These are phyloP conservation scores for Fraxinus americana DNA, from an alignment of 257 asterid species.

Conservation along the genomic window DNA sequence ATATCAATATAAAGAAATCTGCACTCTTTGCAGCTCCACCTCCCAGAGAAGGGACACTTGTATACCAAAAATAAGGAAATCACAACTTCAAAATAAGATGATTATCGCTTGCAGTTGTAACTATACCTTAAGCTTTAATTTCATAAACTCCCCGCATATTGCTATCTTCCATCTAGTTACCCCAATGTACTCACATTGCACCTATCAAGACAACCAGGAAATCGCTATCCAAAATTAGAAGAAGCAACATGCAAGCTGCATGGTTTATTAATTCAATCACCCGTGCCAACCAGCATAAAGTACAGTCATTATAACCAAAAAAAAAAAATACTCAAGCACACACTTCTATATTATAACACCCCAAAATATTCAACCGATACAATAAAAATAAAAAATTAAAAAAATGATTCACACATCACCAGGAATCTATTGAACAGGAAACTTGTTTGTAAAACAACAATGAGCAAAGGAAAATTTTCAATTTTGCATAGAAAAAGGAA, in stretches of 20 bases:
- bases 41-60: background rate
- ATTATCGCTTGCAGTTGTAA: background rate
- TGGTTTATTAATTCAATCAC: background rate
- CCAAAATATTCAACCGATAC: background rate
- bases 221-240: slow-evolving; percentile 16
- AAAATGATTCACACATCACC: background rate
- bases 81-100: background rate
- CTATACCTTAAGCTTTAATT: slow-evolving; percentile 71
- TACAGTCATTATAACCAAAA: background rate
- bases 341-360: background rate
- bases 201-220: slow-evolving; percentile 40
- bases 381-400: background rate
- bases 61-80: slow-evolving; percentile 6
- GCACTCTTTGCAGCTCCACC: slow-evolving; percentile 10
- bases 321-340: background rate
- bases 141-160: slow-evolving; percentile 95
- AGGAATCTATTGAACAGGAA: background rate
- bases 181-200: slow-evolving; percentile 80
- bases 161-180: slow-evolving; percentile 94
- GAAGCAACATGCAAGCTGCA: slow-evolving; percentile 23
- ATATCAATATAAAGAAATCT: slow-evolving; percentile 18
- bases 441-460: slow-evolving; percentile 11
- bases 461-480: slow-evolving; percentile 1
- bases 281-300: background rate
- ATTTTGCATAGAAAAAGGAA: slow-evolving; percentile 29